phyloP scores from a whole-genome alignment of 2,329 filamentous ascomycete species.

The Domatiomyces globalis region DNA sequence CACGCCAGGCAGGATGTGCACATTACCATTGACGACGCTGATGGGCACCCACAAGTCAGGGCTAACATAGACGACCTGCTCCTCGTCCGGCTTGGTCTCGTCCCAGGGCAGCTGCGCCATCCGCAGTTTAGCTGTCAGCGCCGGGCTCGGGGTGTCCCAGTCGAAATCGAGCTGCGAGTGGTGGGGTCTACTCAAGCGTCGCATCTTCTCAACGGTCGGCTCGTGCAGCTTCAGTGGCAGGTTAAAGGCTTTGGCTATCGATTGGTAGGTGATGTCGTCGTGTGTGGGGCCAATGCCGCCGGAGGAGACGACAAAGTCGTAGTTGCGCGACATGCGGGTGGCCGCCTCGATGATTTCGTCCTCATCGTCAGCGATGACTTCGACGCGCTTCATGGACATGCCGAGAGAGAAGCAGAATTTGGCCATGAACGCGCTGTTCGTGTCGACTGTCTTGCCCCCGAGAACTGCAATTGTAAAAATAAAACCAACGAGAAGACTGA shows the following conservation, averaged over 20 bases:
- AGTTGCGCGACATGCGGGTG: conserved; percentile 69
- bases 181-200: conserved; percentile 58
- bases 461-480: not conserved
- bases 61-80: conserved; percentile 64
- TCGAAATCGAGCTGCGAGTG: conserved; percentile 60
- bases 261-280: conserved; percentile 94
- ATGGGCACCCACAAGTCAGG: conserved; percentile 87
- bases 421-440: conserved; percentile 51
- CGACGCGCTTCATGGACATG: conserved; percentile 64
- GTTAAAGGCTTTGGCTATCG: conserved; percentile 77
- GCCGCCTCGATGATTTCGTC: conserved; percentile 79
- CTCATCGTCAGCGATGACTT: conserved; percentile 90
- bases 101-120: conserved; percentile 85
- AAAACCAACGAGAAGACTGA: not conserved
- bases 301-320: conserved; percentile 90
- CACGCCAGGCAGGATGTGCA: conserved; percentile 85
- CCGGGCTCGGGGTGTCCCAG: conserved; percentile 71
- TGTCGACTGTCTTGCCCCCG: conserved; percentile 52
- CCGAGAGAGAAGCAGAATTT: conserved; percentile 53
- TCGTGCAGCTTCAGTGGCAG: conserved; percentile 65
- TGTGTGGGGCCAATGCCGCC: conserved; percentile 94
- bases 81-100: conserved; percentile 45
- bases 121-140: conserved; percentile 64
- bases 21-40: conserved; percentile 74
- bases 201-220: conserved; percentile 69